Conservation (phyloP, 148 eudicot species). For the Chenopodium quinoa region DNA sequence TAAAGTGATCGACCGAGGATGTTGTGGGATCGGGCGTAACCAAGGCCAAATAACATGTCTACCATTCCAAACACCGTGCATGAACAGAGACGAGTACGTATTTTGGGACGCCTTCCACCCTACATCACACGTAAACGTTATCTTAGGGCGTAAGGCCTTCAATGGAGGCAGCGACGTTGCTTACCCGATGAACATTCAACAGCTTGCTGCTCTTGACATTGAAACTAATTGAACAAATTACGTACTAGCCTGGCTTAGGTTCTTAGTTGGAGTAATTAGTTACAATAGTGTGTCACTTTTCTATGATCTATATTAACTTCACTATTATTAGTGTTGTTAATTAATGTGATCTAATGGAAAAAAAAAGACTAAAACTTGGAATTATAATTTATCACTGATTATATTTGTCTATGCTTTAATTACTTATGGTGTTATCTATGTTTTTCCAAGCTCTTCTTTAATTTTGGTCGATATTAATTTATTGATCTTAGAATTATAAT, state of each 20-base stretch:
- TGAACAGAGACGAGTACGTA: slow-evolving; percentile 57
- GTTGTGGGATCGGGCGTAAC: slow-evolving; percentile 90
- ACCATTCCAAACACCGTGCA: slow-evolving; percentile 75
- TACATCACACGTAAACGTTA: slow-evolving; percentile 62
- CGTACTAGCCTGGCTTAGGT: background rate
- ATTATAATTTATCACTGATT: background rate
- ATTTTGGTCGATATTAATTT: no score
- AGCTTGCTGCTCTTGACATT: slow-evolving; percentile 62
- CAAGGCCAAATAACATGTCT: slow-evolving; percentile 86
- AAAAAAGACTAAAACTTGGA: background rate
- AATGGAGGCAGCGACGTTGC: slow-evolving; percentile 49
- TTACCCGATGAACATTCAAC: slow-evolving; percentile 77
- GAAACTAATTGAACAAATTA: background rate
- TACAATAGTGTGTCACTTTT: background rate
- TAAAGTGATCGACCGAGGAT: slow-evolving; percentile 53
- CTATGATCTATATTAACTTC: background rate
- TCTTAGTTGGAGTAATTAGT: background rate
- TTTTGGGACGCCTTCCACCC: slow-evolving; percentile 99
- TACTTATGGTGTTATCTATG: background rate
- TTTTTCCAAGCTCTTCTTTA: background rate
- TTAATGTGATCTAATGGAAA: background rate
- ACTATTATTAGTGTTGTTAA: background rate
- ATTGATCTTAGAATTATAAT: no score
- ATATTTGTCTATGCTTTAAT: background rate
- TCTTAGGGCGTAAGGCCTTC: slow-evolving; percentile 73